Percentiles rank a stretch among this genome's conserved stretches.
Evolutionary conservation across 495 filamentous ascomycete species (phyloP).

Genomic region (Penicillium soppii): DNA sequence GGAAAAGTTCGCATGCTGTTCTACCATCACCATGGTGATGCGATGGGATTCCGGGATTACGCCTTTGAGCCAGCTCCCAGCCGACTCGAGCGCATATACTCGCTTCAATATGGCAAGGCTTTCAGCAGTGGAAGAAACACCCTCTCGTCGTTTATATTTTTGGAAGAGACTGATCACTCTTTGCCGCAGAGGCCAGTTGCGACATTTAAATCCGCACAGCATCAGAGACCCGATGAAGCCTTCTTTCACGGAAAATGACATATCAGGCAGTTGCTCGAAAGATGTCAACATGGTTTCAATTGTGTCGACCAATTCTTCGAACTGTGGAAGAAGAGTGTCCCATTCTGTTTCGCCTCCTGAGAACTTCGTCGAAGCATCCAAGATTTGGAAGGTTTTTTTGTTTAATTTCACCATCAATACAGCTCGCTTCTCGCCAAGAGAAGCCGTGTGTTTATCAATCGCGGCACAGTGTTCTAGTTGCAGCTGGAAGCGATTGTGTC

Average conservation of each 20-base stretch:
- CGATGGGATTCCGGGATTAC: background rate
- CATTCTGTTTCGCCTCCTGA: background rate
- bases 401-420: background rate
- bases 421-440: background rate
- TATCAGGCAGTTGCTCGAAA: background rate
- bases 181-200: slow-evolving; percentile 8
- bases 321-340: background rate
- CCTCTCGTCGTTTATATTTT: slow-evolving; percentile 3
- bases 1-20: background rate
- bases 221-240: slow-evolving; percentile 1
- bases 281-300: background rate
- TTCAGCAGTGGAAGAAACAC: background rate
- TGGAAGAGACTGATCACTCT: slow-evolving; percentile 1
- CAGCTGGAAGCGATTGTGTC: background rate
- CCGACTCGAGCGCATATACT: background rate
- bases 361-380: background rate
- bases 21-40: background rate
- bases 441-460: background rate
- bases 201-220: slow-evolving; percentile 11
- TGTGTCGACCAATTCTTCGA: background rate
- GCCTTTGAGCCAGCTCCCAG: background rate
- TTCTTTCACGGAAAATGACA: slow-evolving; percentile 4
- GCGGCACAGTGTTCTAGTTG: background rate
- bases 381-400: background rate
- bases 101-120: background rate